Conservation (phyloP, 1,139 yeast genomes). For the Dujonia santamariae region DNA sequence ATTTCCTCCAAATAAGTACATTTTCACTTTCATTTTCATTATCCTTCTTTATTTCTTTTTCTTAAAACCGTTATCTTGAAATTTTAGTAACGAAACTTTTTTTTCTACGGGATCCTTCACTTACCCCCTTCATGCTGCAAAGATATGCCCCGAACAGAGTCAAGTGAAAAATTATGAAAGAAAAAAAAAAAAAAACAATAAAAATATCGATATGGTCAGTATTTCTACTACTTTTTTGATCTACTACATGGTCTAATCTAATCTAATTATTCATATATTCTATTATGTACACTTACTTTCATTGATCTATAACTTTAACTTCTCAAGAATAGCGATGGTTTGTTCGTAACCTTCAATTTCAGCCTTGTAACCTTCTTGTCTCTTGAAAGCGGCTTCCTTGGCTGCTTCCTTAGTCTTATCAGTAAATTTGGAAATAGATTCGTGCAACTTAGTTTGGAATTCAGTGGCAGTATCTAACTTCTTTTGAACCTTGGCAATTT, state of each 20-base stretch:
- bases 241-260: background rate
- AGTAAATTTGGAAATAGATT: slow-evolving; percentile 67
- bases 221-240: background rate
- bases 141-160: no score
- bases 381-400: slow-evolving; percentile 68
- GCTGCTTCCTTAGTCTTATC: slow-evolving; percentile 82
- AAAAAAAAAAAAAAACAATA: no score
- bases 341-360: slow-evolving; percentile 85
- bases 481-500: slow-evolving; percentile 76
- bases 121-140: no score
- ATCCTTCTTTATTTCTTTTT: no score
- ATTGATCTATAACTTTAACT: slow-evolving; percentile 53
- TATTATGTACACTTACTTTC: background rate
- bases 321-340: slow-evolving; percentile 72
- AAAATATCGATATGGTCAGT: no score
- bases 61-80: no score
- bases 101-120: no score
- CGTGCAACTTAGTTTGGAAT: slow-evolving; percentile 34
- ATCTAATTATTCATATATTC: background rate
- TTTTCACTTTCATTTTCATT: no score
- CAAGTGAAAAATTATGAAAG: no score
- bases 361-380: slow-evolving; percentile 70
- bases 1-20: no score
- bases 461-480: slow-evolving; percentile 67
- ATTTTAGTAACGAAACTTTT: no score